Evolutionary conservation across 2,329 filamentous ascomycete genomes (phyloP).

Genomic region (Fusarium devonianum): DNA sequence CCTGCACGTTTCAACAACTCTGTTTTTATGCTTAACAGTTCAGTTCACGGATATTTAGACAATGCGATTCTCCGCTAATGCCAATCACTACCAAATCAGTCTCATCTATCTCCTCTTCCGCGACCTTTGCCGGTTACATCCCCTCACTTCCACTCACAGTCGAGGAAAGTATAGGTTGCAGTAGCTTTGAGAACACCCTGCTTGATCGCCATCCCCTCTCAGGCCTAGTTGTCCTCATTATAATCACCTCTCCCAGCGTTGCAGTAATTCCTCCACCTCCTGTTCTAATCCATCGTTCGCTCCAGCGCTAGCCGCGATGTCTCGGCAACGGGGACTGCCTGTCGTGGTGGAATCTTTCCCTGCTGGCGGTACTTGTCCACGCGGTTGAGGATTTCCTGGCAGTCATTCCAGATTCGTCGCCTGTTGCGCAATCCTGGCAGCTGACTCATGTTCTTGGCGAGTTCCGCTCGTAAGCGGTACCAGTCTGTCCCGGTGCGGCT

Average conservation of each 20-base stretch:
- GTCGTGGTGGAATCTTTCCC: not conserved
- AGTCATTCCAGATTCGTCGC: conserved; percentile 15
- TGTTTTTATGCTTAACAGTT: too few relatives aligned
- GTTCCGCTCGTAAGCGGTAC: not conserved
- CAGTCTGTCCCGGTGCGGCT: not conserved
- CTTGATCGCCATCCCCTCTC: too few relatives aligned
- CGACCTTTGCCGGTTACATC: too few relatives aligned
- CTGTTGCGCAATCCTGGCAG: conserved; percentile 9
- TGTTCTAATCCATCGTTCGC: not conserved
- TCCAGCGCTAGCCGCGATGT: not conserved
- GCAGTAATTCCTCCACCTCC: not conserved
- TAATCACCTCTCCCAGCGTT: not conserved
- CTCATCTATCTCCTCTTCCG: too few relatives aligned
- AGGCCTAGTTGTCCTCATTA: not conserved
- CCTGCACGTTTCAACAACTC: too few relatives aligned
- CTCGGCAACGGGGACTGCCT: not conserved
- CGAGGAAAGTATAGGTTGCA: too few relatives aligned
- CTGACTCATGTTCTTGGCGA: not conserved
- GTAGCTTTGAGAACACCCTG: too few relatives aligned
- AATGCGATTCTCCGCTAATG: too few relatives aligned
- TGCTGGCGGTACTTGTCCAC: conserved; percentile 6
- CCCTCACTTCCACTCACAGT: too few relatives aligned
- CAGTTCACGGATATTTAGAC: too few relatives aligned
- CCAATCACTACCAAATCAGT: too few relatives aligned
- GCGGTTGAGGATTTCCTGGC: conserved; percentile 10